Evolutionary conservation across 73 alveolate species (phyloP).

Genomic region (Paramecium octaurelia): DNA sequence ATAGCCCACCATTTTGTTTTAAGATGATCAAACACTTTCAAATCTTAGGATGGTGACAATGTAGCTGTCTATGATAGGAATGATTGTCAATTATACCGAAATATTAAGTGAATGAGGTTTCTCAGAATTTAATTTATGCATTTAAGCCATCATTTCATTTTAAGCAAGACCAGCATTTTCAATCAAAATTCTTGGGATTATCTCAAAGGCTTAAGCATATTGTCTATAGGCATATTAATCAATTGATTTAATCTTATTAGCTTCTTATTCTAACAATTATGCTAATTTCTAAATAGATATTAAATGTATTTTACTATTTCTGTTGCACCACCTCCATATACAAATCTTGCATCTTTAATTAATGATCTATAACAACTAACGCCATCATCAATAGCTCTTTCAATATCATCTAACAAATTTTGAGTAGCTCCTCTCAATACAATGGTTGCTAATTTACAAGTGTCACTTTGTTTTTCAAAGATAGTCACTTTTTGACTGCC

Average conservation of each 20-base stretch:
- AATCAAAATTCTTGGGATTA: constrained; percentile 94
- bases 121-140: constrained; percentile 84
- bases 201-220: constrained; percentile 97
- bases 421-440: constrained; percentile 95
- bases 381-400: constrained; percentile 97
- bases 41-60: constrained; percentile 36
- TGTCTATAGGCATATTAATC: constrained; percentile 97
- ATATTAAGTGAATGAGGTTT: constrained; percentile 86
- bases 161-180: constrained; percentile 98
- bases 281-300: constrained; percentile 59
- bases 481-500: constrained; percentile 88
- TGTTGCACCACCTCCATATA: constrained; percentile 57
- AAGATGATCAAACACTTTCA: constrained; percentile 87
- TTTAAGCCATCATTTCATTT: constrained; percentile 90
- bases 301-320: background rate
- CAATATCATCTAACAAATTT: constrained; percentile 95
- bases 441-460: constrained; percentile 75
- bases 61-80: constrained; percentile 3
- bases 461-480: constrained; percentile 70
- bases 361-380: constrained; percentile 83
- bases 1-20: constrained; percentile 97
- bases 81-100: constrained; percentile 74
- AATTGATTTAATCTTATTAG: constrained; percentile 73
- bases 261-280: constrained; percentile 69
- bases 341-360: constrained; percentile 71